These are phyloP conservation scores for Austropuccinia psidii DNA, from an alignment of 1,284 basidiomycete species.

Conservation along the genomic window DNA sequence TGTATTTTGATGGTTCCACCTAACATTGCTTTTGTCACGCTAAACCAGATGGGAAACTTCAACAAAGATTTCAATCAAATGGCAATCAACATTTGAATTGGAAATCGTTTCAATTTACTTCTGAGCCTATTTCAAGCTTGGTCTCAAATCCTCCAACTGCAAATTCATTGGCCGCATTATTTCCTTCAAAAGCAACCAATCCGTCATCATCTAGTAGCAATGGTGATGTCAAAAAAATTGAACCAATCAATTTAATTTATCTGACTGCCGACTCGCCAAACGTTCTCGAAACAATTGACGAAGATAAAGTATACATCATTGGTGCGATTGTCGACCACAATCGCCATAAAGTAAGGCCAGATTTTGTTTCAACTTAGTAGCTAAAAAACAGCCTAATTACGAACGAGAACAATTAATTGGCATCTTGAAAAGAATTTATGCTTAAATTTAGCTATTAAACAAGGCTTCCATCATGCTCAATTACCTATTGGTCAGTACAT, in stretches of 20 bases:
- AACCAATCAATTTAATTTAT: constrained; percentile 61
- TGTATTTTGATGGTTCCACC: too few relatives aligned
- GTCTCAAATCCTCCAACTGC: constrained; percentile 30
- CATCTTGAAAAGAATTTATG: constrained; percentile 65
- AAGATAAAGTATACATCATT: constrained; percentile 81
- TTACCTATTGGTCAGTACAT: constrained; percentile 87
- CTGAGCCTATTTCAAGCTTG: constrained; percentile 1
- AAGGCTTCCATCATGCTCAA: constrained; percentile 72
- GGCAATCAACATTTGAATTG: constrained; percentile 14
- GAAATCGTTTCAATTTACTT: constrained; percentile 1
- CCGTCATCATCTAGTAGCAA: constrained; percentile 20
- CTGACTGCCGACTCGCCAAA: constrained; percentile 89
- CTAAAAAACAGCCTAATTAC: not conserved
- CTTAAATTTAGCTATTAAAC: constrained; percentile 68
- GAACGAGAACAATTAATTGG: not conserved
- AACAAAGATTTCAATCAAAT: constrained; percentile 5
- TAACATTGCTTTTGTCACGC: not conserved
- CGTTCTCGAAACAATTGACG: constrained; percentile 66
- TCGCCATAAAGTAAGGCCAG: constrained; percentile 72
- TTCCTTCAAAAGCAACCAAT: constrained; percentile 24
- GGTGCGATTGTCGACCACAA: constrained; percentile 96
- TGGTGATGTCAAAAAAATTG: constrained; percentile 31
- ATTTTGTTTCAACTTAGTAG: not conserved
- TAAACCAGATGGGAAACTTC: constrained; percentile 22
- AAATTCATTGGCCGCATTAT: constrained; percentile 38